Evolutionary conservation across 2,329 filamentous ascomycete genomes (phyloP), one percentile per base, ranked within the genome.

Genomic region (Nannizziopsis barbatae): DNA sequence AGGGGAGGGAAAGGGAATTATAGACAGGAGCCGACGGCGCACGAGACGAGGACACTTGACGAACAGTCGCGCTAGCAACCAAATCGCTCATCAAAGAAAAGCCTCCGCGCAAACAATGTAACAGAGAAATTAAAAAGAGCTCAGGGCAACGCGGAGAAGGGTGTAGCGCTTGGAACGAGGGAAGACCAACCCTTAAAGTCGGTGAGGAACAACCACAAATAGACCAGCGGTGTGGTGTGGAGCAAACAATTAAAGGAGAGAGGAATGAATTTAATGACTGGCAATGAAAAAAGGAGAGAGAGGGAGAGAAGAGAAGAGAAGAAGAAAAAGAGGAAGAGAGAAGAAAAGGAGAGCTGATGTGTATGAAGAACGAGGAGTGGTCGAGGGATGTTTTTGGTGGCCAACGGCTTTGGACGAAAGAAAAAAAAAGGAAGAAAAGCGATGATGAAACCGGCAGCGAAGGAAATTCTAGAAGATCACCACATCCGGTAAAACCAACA

Each of bases 401-500:
- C 17, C n/a, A 30, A 18, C 18, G 22, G 33, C 18, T 17, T 3
- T 17, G 35, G 35, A 42, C 10, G 32, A 41, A 15, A 35, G 8
- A 32, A 47, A 33, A 47, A 42, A 36, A 42, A 42, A 42, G 27
- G 36, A 18, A 18, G 31, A 48, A 15, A 42, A 35, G 37, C 31
- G 45, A 47, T 46, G 43, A 39, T 47, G 45, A 47, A 42, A 42
- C 45, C 30, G 11, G 45, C 45, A 42, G 12, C 15, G 31, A 27
- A 7, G 42, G 45, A 48, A 48, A 35, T 48, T 48, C 45, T 48
- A 48, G 45, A 48, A 48, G 14, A 48, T 35, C 45, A 33, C 45
- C 45, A 42, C 14, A 36, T 48, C 42, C 14, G 45, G 45, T 17
- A 48, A 42, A 42, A 42, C 38, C 39, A 48, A 48, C 45, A 37